A percentile compares a stretch with the other conserved stretches of the same genome.
phyloP scores from a whole-genome alignment of 2,329 filamentous ascomycete genomes.

The Arthrobotrys conoides region DNA sequence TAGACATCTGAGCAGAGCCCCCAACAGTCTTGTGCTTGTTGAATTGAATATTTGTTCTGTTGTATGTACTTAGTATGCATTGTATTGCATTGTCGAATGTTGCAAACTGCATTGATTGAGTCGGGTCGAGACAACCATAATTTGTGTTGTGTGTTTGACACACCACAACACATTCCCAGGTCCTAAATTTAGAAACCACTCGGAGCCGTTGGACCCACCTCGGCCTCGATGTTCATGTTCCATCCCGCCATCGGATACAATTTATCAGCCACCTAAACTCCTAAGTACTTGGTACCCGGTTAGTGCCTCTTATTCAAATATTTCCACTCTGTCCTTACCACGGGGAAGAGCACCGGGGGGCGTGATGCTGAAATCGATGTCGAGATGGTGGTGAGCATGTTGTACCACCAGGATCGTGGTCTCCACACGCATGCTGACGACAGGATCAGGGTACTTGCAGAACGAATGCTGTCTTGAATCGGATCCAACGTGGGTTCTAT shows the following conservation, averaged over 20 bases:
- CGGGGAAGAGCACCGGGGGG: neutral
- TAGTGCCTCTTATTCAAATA: conserved; percentile 9
- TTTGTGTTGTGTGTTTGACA: conserved; percentile 24
- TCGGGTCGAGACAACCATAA: neutral
- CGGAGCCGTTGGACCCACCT: conserved; percentile 15
- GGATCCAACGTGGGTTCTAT: conserved; percentile 59
- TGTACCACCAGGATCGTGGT: conserved; percentile 34
- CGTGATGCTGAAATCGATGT: conserved; percentile 8
- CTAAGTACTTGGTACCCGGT: neutral
- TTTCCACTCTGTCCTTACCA: neutral
- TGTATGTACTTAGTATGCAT: too few species aligned
- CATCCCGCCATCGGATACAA: conserved; percentile 35
- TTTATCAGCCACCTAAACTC: conserved; percentile 12
- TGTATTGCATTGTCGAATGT: neutral
- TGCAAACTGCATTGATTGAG: neutral
- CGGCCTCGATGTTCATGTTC: neutral
- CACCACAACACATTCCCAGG: conserved; percentile 8
- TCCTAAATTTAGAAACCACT: conserved; percentile 13
- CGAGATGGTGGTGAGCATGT: conserved; percentile 25
- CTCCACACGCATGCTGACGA: conserved; percentile 50
- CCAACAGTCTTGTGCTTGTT: conserved; percentile 11
- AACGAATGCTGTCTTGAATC: conserved; percentile 16
- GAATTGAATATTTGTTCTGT: neutral
- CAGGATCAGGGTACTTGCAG: conserved; percentile 48
- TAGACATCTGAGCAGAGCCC: conserved; percentile 37